Evolutionary conservation across 768 basidiomycete genomes (phyloP).

Genomic region (Scleroderma citrinum): DNA sequence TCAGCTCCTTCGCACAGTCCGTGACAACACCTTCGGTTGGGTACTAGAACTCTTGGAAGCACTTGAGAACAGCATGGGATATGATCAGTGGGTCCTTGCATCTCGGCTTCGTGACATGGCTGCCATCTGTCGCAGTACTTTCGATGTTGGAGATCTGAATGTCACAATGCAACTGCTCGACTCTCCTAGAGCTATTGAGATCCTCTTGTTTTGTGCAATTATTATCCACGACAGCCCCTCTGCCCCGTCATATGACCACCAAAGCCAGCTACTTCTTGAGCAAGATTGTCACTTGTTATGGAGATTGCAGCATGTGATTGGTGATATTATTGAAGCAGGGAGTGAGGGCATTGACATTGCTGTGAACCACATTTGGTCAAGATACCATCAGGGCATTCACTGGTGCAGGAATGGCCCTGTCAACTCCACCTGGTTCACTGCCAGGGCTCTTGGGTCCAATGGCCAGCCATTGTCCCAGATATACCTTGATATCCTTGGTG

Average conservation of each 20-base stretch:
- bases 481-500: slow-evolving; percentile 2
- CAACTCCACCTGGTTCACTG: background rate
- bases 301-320: background rate
- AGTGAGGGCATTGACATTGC: background rate
- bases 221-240: background rate
- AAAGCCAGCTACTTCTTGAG: background rate
- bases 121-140: slow-evolving; percentile 4
- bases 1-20: slow-evolving; percentile 21
- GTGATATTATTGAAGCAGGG: background rate
- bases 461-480: background rate
- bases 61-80: slow-evolving; percentile 3
- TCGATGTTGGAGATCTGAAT: background rate
- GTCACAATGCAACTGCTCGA: background rate
- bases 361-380: background rate
- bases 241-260: background rate
- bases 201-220: background rate
- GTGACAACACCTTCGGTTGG: slow-evolving; percentile 28
- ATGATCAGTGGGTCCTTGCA: background rate
- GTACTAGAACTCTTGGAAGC: slow-evolving; percentile 21
- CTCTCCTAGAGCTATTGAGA: background rate
- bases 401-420: background rate
- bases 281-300: background rate
- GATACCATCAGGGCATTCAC: background rate
- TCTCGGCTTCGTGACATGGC: slow-evolving; percentile 3
- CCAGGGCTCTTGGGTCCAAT: background rate